Evolutionary conservation across 139 green algal genomes (phyloP), one percentile per base, ranked within the genome.

Genomic region (Chlorella ohadii): DNA sequence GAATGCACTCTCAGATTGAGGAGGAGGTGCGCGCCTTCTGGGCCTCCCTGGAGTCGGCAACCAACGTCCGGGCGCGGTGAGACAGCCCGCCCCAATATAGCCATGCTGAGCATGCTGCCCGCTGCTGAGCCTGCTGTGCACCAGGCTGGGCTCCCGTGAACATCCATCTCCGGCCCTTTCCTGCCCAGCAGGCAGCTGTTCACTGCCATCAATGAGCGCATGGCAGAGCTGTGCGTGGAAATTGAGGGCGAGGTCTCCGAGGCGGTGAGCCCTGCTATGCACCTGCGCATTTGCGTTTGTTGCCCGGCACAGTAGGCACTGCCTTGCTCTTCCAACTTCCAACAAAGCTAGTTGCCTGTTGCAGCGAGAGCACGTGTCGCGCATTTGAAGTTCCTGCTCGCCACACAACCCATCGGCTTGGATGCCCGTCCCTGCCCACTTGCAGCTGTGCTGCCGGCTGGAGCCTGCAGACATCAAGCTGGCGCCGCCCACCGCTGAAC

Each of bases 21-120:
- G 68, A 82, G 1, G 91, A 94, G 87, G 90, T 94, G n/a, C 47
- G 56, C 1, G 91, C 93, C 55, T 92, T 93, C 65, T 96, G 93
- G 93, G 72, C 76, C 23, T 79, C 91, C 44, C 89, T 96, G 89
- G 93, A 96, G 89, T 56, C 78, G 4, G 90, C 88, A n/a, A 92
- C 89, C 33, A 92, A 92, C 55, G 82, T 78, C n/a, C 84, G 91
- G 38, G 89, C 94, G 81, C 61, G 66, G 74, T 81, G 74, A 78
- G 72, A 19, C 22, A n/a, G n/a, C n/a, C n/a, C n/a, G n/a, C n/a
- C n/a, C n/a, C n/a, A n/a, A n/a, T n/a, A n/a, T n/a, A n/a, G n/a
- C n/a, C n/a, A n/a, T n/a, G n/a, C n/a, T n/a, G 44, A 6, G 44
- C 44, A 55, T 11, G 6, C 44, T 16, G 6, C 11, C 44, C 44